These are phyloP conservation scores for Pythium rishiriense DNA, from an alignment of 352 stramenopile species.

Conservation along the genomic window DNA sequence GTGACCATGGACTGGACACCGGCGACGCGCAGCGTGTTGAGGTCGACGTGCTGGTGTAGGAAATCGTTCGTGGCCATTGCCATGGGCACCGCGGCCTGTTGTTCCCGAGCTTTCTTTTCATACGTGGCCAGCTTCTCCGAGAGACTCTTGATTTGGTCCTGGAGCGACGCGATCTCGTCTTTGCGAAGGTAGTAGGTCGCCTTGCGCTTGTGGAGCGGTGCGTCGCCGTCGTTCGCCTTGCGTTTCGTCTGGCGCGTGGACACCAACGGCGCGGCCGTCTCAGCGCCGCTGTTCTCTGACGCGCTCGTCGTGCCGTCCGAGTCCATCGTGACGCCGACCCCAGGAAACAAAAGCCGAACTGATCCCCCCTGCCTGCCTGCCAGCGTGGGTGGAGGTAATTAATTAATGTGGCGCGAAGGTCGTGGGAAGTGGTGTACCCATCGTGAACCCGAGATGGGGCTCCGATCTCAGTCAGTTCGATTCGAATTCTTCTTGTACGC, in stretches of 20 bases:
- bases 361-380: background rate
- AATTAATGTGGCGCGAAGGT: no score
- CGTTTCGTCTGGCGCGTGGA: background rate
- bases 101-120: background rate
- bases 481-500: background rate
- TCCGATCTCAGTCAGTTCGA: background rate
- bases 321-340: background rate
- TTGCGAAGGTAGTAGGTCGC: conserved; percentile 14
- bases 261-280: background rate
- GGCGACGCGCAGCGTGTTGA: conserved; percentile 15
- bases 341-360: background rate
- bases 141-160: conserved; percentile 9
- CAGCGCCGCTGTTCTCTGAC: conserved; percentile 6
- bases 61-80: background rate
- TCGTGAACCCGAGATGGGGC: no score
- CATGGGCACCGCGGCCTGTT: background rate
- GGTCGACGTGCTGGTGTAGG: background rate
- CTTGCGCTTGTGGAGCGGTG: conserved; percentile 5
- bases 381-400: background rate
- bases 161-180: conserved; percentile 15
- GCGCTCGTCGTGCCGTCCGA: conserved; percentile 5
- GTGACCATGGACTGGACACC: conserved; percentile 25
- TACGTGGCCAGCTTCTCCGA: background rate
- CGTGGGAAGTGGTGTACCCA: background rate
- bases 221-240: background rate